Evolutionary conservation across 768 basidiomycete species (phyloP).

Genomic region (Mycena pura): DNA sequence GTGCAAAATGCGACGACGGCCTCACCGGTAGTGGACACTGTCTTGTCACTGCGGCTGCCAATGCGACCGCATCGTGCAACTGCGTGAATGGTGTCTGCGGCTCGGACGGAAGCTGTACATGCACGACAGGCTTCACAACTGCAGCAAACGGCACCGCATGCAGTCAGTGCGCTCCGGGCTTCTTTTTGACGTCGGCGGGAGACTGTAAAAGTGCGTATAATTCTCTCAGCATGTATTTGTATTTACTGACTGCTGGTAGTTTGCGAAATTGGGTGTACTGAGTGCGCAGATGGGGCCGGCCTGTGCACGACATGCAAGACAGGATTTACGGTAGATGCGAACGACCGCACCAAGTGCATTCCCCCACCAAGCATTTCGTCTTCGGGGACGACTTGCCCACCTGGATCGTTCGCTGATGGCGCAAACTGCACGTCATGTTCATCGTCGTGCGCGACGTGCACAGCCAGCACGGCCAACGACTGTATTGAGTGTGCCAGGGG

Average conservation of each 20-base stretch:
- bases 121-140: slow-evolving; percentile 64
- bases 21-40: slow-evolving; percentile 78
- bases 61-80: slow-evolving; percentile 69
- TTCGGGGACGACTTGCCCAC: slow-evolving; percentile 64
- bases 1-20: slow-evolving; percentile 77
- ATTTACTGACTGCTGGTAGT: slow-evolving; percentile 40
- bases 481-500: slow-evolving; percentile 74
- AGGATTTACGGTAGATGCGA: slow-evolving; percentile 69
- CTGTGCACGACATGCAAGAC: slow-evolving; percentile 72
- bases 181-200: slow-evolving; percentile 63
- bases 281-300: slow-evolving; percentile 70
- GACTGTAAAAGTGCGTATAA: slow-evolving; percentile 61
- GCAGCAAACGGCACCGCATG: slow-evolving; percentile 72
- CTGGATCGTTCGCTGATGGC: slow-evolving; percentile 64
- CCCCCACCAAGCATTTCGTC: slow-evolving; percentile 58
- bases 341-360: slow-evolving; percentile 70
- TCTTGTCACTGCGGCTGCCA: slow-evolving; percentile 51
- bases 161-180: slow-evolving; percentile 66
- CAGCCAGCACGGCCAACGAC: slow-evolving; percentile 63
- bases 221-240: background rate
- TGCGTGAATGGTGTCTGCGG: slow-evolving; percentile 82
- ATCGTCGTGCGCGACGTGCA: slow-evolving; percentile 71
- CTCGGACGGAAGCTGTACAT: slow-evolving; percentile 67
- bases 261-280: slow-evolving; percentile 68
- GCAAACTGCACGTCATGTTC: slow-evolving; percentile 64